A percentile compares a stretch with the other conserved stretches of the same genome.
Evolutionary conservation across 2,329 filamentous ascomycete genomes (phyloP).

Genomic region (Cadophora sp.): DNA sequence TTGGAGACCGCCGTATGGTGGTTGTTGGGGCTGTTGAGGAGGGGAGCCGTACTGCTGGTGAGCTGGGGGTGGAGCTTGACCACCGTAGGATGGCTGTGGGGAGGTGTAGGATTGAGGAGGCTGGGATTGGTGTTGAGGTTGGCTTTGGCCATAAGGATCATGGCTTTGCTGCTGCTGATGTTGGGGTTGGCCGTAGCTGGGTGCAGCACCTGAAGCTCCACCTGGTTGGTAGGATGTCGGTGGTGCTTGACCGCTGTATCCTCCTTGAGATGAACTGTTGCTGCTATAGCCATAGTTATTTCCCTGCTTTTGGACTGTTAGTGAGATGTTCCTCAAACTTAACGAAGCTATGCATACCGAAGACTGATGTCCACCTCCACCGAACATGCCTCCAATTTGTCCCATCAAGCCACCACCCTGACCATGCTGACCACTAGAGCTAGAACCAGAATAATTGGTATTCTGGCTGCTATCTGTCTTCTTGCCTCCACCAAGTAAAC

Average conservation of each 20-base stretch:
- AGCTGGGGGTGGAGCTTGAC: conserved; percentile 6
- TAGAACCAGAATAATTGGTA: conserved; percentile 50
- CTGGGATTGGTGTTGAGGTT: conserved; percentile 25
- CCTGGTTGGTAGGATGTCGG: conserved; percentile 63
- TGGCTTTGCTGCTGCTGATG: conserved; percentile 25
- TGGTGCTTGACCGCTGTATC: conserved; percentile 68
- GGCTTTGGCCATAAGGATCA: conserved; percentile 20
- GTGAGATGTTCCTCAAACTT: too few relatives aligned
- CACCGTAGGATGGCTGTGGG: conserved; percentile 18
- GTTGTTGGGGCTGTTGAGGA: conserved; percentile 24
- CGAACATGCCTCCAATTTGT: conserved; percentile 42
- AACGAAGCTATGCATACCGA: conserved; percentile 38
- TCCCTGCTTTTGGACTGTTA: conserved; percentile 41
- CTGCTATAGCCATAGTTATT: conserved; percentile 71
- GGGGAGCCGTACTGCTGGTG: conserved; percentile 29
- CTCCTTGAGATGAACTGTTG: conserved; percentile 52
- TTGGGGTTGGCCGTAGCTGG: conserved; percentile 26
- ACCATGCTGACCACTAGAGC: conserved; percentile 39
- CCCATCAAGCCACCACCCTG: conserved; percentile 42
- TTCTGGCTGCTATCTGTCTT: conserved; percentile 44
- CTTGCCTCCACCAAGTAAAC: conserved; percentile 59
- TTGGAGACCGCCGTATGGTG: conserved; percentile 39
- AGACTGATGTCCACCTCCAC: conserved; percentile 34
- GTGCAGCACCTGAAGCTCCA: conserved; percentile 27
- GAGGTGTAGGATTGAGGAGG: conserved; percentile 24